Percentiles rank a stretch among this genome's conserved stretches.
Evolutionary conservation across 129 eudicot species (phyloP).

Genomic region (Saposhnikovia divaricata): DNA sequence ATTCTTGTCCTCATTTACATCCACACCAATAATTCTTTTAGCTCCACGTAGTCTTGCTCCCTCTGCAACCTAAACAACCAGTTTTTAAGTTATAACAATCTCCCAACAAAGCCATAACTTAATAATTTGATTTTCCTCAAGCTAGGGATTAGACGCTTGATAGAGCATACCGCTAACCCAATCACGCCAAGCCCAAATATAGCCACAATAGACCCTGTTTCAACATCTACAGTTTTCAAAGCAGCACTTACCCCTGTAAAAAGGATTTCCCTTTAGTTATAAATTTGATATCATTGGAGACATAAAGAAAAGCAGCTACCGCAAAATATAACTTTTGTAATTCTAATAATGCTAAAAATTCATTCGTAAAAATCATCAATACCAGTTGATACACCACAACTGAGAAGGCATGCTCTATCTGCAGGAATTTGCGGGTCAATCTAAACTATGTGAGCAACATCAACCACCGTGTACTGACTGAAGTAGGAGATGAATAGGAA

Average conservation of each 20-base stretch:
- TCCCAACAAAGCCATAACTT: conserved; percentile 3
- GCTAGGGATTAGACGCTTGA: not conserved
- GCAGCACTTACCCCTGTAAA: conserved; percentile 93
- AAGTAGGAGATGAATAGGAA: conserved; percentile 60
- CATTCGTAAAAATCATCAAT: not conserved
- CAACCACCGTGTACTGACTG: conserved; percentile 79
- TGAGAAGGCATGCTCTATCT: conserved; percentile 70
- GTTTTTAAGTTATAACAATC: not conserved
- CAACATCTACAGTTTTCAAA: conserved; percentile 72
- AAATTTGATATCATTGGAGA: not conserved
- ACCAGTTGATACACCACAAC: conserved; percentile 94
- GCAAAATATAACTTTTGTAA: not conserved
- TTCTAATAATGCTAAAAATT: no score
- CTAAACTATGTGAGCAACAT: conserved; percentile 54
- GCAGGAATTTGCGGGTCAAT: conserved; percentile 64
- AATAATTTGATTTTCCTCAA: not conserved
- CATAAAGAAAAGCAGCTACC: not conserved
- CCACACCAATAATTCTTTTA: conserved; percentile 67
- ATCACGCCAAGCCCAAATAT: conserved; percentile 79
- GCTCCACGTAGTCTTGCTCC: conserved; percentile 91
- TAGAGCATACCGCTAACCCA: conserved; percentile 70
- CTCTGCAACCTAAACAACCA: conserved; percentile 63
- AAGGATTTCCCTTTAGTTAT: not conserved
- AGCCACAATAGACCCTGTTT: conserved; percentile 76
- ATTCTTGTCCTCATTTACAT: conserved; percentile 59